Conservation (phyloP, 352 stramenopile genomes). For the Globisporangium spiculum region DNA sequence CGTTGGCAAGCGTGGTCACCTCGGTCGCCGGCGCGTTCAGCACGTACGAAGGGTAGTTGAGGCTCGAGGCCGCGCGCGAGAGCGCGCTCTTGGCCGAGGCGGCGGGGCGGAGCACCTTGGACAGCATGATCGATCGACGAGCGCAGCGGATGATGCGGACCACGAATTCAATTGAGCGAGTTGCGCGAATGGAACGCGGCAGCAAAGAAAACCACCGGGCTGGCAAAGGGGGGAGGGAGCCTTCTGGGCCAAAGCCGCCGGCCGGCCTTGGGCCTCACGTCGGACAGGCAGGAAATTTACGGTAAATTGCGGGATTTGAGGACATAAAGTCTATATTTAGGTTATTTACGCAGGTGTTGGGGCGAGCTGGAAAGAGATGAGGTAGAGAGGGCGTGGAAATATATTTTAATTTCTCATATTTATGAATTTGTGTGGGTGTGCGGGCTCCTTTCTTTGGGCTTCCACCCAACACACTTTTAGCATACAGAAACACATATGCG, state of each 20-base stretch:
- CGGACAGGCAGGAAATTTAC: background rate
- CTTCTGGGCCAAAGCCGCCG: background rate
- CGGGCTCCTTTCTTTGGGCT: conserved; percentile 7
- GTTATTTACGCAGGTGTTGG: background rate
- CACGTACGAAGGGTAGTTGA: conserved; percentile 87
- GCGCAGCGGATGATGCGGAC: conserved; percentile 8
- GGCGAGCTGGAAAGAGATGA: too few species aligned
- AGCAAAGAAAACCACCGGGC: conserved; percentile 16
- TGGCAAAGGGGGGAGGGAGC: background rate
- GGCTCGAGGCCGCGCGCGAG: conserved; percentile 58
- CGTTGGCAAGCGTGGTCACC: conserved; percentile 95
- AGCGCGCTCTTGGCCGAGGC: conserved; percentile 33
- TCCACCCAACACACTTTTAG: background rate
- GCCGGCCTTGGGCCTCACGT: conserved; percentile 12
- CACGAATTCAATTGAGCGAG: conserved; percentile 22
- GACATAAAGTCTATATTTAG: background rate
- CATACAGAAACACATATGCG: conserved; percentile 7
- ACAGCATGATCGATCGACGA: conserved; percentile 44
- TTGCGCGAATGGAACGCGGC: conserved; percentile 7
- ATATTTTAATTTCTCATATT: background rate
- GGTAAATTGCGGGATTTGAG: background rate
- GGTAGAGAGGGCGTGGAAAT: background rate
- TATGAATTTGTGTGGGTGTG: background rate
- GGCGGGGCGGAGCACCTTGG: conserved; percentile 57
- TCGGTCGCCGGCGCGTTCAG: conserved; percentile 94